Base-by-base conservation (phyloP, 371 early-diverging fungal species). In the Dinochytrium kinnereticum region DNA sequence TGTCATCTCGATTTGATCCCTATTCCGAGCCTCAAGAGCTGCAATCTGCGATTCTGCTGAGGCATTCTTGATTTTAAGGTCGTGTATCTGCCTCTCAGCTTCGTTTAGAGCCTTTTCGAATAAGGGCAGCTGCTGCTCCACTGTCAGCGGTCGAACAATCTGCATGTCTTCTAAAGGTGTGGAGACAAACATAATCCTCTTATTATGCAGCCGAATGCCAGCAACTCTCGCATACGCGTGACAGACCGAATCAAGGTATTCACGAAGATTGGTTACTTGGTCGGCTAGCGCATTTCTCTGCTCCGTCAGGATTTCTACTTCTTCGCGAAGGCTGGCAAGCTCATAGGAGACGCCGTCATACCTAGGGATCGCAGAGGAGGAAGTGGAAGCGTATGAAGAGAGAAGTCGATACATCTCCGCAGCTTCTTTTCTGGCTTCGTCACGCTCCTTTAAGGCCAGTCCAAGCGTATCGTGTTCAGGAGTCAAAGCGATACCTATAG, bases 381-480 rank as follows among this genome's bases (percentile, higher is more conserved):
- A 66, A 66, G 44, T 40, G 13, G 44, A 66, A 2, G 66, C 66
- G 49, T 66, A 66, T 5, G 44, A 40, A 19, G 10, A 15, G 2
- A 66, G 38, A 21, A 66, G 40, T 2, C 44, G 10, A 5, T 40
- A 5, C 38, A 66, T 21, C 3, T 28, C 3, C 2, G 2, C 19
- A 2, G 15, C 66, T 26, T 66, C 66, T 44, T 19, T 40, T 15
- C 28, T 21, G 2, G 49, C 44, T 28, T 37, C 66, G 44, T 66
- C 66, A 3, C 66, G 38, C 28, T 66, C 44, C 34, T 26, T 26
- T 7, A 55, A 17, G 26, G 30, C 26, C 57, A 17, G 7, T 7
- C 57, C 17, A 7, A 55, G 26, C n/a, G n/a, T n/a, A n/a, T n/a
- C n/a, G n/a, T n/a, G n/a, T n/a, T n/a, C n/a, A n/a, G n/a, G n/a